Evolutionary conservation across 2,329 filamentous ascomycete species (phyloP), one percentile per base, ranked within the genome.

Genomic region (Bipolaris bicolor): DNA sequence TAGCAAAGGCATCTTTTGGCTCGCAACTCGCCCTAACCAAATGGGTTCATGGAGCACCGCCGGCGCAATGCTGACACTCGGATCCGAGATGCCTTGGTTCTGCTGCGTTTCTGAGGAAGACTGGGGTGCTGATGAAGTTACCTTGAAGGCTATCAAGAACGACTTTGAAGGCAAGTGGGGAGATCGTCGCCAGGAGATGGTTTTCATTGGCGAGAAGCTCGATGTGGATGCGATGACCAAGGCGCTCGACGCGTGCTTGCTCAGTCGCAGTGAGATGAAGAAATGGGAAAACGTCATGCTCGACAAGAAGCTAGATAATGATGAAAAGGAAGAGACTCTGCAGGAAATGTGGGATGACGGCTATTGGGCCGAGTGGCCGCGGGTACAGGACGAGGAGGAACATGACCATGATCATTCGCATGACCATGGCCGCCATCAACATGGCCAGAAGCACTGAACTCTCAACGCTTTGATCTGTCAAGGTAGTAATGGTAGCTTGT

Each of bases 151-250:
- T 10, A 82, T 85, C 39, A 70, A 76, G 49, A 77, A 82, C 31
- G 82, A 85, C 55, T 83, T 84, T 50, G 71, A 78, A 29, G 78
- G 76, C 2, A 75, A 76, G 7, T 91, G 88, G 87, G 88, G 87
- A 0, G 89, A 91, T 63, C 80, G 88, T 1, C 80, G 88, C 2
- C 88, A 91, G 69, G 89, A 91, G 71, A 71, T 91, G 6, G 89
- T 91, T 2, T 89, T 91, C 58, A 91, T 92, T 55, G 89, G 89
- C 0, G 87, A 90, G 72, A 80, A 81, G 5, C 78, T 91, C 13
- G 80, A 90, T 48, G 67, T 79, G 1, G 67, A 71, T 5, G 80
- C 77, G 0, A 76, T 91, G 15, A 83, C 81, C 22, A 74, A 72
- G 4, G 70, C 82, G 33, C 71, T 91, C 3, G 85, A 91, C 65